phyloP scores from a whole-genome alignment of 495 filamentous ascomycete genomes.

The Viridothelium virens region DNA sequence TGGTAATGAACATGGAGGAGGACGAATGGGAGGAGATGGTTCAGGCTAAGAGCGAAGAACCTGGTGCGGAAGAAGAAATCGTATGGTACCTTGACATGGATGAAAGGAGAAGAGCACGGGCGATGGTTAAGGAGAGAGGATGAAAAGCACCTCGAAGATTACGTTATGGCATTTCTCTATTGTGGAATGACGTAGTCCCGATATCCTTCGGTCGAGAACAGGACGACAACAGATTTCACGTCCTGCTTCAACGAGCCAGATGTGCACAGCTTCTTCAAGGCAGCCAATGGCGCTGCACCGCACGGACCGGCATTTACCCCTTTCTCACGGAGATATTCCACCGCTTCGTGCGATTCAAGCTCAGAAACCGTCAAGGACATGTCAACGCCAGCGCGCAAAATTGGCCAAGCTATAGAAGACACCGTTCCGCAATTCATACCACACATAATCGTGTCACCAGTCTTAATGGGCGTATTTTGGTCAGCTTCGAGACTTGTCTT shows the following conservation, averaged over 20 bases:
- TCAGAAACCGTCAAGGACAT: constrained; percentile 51
- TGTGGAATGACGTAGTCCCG: constrained; percentile 28
- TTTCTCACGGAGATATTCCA: constrained; percentile 37
- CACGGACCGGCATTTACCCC: constrained; percentile 55
- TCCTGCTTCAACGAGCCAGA: constrained; percentile 33
- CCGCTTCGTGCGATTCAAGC: constrained; percentile 46
- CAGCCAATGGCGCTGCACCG: constrained; percentile 54
- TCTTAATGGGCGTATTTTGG: constrained; percentile 38
- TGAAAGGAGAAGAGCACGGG: constrained; percentile 54
- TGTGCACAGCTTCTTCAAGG: constrained; percentile 39
- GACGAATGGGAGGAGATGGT: constrained; percentile 86
- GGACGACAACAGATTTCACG: constrained; percentile 46
- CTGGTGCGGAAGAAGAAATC: constrained; percentile 36
- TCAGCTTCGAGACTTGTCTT: constrained; percentile 43
- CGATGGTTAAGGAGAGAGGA: constrained; percentile 43
- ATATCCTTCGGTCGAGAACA: constrained; percentile 36
- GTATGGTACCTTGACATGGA: constrained; percentile 53
- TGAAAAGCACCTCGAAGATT: not conserved
- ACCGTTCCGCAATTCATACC: constrained; percentile 63
- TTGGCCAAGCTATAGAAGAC: constrained; percentile 53
- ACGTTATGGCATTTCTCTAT: not conserved
- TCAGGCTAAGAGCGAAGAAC: constrained; percentile 33
- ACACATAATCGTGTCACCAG: constrained; percentile 54
- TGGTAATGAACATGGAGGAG: constrained; percentile 94
- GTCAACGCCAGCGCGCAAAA: constrained; percentile 49